Evolutionary conservation across 2,329 filamentous ascomycete genomes (phyloP).

Genomic region (Pseudogymnoascus sp.): DNA sequence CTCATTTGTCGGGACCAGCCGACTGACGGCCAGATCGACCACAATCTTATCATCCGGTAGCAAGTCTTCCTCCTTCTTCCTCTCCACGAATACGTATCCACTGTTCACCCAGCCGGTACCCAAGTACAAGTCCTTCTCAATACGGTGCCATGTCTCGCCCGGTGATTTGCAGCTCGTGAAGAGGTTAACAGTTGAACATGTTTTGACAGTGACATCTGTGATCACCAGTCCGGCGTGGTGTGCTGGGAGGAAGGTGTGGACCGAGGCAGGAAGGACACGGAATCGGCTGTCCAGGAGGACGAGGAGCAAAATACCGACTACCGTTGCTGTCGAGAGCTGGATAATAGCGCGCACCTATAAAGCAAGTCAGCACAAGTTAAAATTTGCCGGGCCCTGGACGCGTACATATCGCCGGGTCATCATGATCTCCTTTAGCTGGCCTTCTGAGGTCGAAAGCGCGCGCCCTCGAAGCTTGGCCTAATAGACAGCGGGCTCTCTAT

Average conservation of each 20-base stretch:
- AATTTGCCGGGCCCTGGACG: background rate
- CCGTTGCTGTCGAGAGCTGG: conserved; percentile 25
- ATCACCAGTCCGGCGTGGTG: conserved; percentile 62
- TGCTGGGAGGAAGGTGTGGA: conserved; percentile 59
- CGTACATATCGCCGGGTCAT: conserved; percentile 4
- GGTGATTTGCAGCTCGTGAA: conserved; percentile 54
- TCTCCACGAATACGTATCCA: conserved; percentile 60
- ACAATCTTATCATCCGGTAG: conserved; percentile 52
- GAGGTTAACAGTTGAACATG: conserved; percentile 53
- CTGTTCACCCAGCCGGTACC: conserved; percentile 54
- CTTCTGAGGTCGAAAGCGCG: background rate
- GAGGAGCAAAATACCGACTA: conserved; percentile 47
- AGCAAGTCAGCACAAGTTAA: background rate
- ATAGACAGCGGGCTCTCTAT: conserved; percentile 6
- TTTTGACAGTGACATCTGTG: conserved; percentile 59
- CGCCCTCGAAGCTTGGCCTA: conserved; percentile 5
- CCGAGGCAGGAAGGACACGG: conserved; percentile 57
- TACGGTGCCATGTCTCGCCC: conserved; percentile 49
- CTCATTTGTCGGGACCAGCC: conserved; percentile 47
- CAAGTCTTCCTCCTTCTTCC: conserved; percentile 63
- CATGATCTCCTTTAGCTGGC: background rate
- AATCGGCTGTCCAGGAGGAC: conserved; percentile 62
- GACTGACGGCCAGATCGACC: conserved; percentile 55
- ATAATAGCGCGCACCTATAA: conserved; percentile 36
- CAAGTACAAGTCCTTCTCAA: conserved; percentile 66